These are phyloP conservation scores for Neospora caninum DNA, from an alignment of 169 alveolate genomes.

Conservation along the genomic window DNA sequence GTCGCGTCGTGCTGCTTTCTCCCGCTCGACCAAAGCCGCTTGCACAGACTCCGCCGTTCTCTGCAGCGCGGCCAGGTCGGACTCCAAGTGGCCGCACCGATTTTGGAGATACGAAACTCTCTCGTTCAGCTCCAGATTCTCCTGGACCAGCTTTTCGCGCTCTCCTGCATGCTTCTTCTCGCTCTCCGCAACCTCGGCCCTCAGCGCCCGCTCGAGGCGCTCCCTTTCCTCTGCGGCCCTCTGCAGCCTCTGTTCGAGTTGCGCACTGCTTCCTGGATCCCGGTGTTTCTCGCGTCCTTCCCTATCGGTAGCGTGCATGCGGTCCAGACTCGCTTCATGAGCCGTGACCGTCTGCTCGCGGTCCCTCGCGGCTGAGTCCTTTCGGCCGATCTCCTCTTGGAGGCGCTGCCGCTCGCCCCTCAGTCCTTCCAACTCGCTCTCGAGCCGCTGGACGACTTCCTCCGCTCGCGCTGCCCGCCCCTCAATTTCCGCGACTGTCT, in stretches of 20 bases:
- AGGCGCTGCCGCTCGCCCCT: background rate
- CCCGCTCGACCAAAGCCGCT: background rate
- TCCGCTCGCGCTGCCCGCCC: background rate
- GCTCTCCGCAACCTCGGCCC: background rate
- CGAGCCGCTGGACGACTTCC: background rate
- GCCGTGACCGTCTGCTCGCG: background rate
- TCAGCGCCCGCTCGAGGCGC: background rate
- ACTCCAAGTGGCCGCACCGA: background rate
- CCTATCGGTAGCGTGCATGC: background rate
- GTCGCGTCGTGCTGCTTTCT: background rate
- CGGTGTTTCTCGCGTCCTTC: background rate
- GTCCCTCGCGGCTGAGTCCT: background rate
- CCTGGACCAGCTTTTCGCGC: background rate
- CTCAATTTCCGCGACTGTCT: background rate
- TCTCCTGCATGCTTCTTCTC: background rate
- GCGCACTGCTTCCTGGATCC: background rate
- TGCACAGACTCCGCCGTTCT: background rate
- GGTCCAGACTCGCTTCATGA: too few species aligned
- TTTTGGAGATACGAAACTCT: background rate
- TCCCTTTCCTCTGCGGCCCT: background rate
- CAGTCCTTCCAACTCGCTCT: background rate
- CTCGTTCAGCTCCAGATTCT: background rate
- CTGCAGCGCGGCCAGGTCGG: background rate
- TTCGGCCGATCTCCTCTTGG: background rate
- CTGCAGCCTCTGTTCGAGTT: background rate